phyloP scores from a whole-genome alignment of 1,284 basidiomycete genomes.

The Violaceomyces palustris region DNA sequence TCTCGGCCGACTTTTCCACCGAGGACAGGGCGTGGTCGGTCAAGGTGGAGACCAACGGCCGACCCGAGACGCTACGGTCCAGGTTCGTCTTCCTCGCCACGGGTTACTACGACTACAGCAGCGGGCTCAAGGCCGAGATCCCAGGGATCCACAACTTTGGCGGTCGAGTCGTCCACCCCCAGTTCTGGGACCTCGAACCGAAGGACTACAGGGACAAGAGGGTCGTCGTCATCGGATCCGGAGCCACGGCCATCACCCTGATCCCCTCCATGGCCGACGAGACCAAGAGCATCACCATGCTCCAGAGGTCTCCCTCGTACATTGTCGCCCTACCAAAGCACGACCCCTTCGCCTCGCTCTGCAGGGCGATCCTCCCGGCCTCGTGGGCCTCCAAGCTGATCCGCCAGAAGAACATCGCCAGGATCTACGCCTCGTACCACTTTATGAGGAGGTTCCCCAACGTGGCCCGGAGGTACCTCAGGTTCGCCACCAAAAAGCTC shows the following conservation, averaged over 20 bases:
- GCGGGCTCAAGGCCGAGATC: conserved; percentile 38
- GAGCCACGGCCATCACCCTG: conserved; percentile 50
- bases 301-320: conserved; percentile 52
- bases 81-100: conserved; percentile 36
- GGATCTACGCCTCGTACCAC: conserved; percentile 44
- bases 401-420: conserved; percentile 33
- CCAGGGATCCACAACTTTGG: conserved; percentile 46
- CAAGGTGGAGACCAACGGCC: conserved; percentile 12
- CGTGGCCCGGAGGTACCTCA: conserved; percentile 25
- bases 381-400: conserved; percentile 18
- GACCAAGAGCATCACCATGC: conserved; percentile 44
- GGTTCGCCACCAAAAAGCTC: conserved; percentile 19
- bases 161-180: conserved; percentile 46
- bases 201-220: conserved; percentile 46
- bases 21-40: conserved; percentile 38
- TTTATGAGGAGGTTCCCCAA: conserved; percentile 46
- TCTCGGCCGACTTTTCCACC: conserved; percentile 21
- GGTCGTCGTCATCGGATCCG: conserved; percentile 48
- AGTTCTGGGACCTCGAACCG: conserved; percentile 39
- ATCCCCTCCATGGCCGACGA: conserved; percentile 38
- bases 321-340: conserved; percentile 40
- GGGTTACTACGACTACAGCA: conserved; percentile 49
- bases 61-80: conserved; percentile 18
- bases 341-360: conserved; percentile 31
- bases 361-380: conserved; percentile 38